Percentiles rank a stretch among this genome's conserved stretches.
These are phyloP conservation scores for Phoenix roebelenii DNA, from an alignment of 176 grass and related monocot genomes.

Conservation along the genomic window DNA sequence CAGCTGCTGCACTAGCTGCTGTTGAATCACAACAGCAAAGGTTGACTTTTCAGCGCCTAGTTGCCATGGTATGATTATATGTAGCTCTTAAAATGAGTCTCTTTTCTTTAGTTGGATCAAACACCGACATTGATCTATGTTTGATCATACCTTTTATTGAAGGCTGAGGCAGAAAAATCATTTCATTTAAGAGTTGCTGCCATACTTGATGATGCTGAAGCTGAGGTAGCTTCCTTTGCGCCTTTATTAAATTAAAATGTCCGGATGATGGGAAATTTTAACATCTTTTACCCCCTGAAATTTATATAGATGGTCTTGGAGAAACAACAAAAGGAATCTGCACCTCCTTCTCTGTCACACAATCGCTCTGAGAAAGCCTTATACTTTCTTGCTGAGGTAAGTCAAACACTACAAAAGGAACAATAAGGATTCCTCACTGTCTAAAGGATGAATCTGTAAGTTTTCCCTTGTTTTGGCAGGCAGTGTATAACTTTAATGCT, in stretches of 20 bases:
- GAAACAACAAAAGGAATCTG: constrained; percentile 94
- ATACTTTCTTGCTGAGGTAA: constrained; percentile 97
- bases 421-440: no score
- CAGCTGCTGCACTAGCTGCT: constrained; percentile 62
- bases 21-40: constrained; percentile 90
- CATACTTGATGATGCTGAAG: constrained; percentile 94
- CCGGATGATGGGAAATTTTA: constrained; percentile 8
- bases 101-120: not conserved
- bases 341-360: constrained; percentile 58
- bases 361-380: constrained; percentile 84
- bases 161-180: constrained; percentile 97
- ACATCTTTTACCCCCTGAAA: constrained; percentile 5
- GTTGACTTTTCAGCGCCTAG: constrained; percentile 67
- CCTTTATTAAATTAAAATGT: constrained; percentile 10
- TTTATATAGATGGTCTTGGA: constrained; percentile 75
- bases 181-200: constrained; percentile 87
- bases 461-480: constrained; percentile 23
- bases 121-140: constrained; percentile 9
- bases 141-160: constrained; percentile 30
- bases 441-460: no score
- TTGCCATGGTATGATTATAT: constrained; percentile 50
- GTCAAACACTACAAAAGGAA: not conserved
- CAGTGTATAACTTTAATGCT: constrained; percentile 80
- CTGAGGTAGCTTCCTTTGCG: constrained; percentile 51
- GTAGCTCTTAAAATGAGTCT: no score